Evolutionary conservation across 495 filamentous ascomycete species (phyloP).

Genomic region (Podospora pseudoanserina): DNA sequence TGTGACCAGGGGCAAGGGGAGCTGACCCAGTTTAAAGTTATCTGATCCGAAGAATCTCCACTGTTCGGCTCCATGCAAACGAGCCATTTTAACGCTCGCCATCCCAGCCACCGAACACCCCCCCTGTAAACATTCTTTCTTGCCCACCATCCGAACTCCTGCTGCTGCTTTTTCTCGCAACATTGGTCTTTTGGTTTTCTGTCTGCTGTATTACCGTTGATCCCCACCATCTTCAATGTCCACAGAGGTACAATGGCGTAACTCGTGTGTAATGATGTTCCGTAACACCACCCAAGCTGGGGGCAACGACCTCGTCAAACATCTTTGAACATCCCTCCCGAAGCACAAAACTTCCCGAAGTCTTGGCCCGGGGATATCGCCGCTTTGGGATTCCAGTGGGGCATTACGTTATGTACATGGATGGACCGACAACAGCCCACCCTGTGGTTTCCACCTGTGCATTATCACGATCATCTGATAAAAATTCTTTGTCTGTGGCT

Average conservation of each 20-base stretch:
- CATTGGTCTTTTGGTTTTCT: background rate
- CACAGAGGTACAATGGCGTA: background rate
- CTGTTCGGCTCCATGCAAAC: background rate
- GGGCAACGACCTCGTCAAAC: no score
- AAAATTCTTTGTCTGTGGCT: conserved; percentile 6
- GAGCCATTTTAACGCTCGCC: background rate
- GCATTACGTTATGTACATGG: background rate
- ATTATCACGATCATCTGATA: conserved; percentile 30
- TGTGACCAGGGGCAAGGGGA: background rate
- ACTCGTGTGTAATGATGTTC: background rate
- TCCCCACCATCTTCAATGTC: no score
- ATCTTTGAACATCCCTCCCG: no score
- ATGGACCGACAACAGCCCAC: background rate
- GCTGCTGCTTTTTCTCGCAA: background rate
- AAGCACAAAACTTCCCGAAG: background rate
- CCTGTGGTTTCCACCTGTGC: conserved; percentile 2
- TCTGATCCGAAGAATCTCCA: background rate
- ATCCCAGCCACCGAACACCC: background rate
- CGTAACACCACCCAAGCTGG: background rate
- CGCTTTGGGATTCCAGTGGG: background rate
- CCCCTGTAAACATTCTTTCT: background rate
- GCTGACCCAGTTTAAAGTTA: background rate
- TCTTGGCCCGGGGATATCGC: background rate
- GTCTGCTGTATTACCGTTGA: no score
- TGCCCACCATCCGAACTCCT: background rate